Base-by-base conservation (phyloP, 768 basidiomycete genomes). In the Podaxis mareebaensis region DNA sequence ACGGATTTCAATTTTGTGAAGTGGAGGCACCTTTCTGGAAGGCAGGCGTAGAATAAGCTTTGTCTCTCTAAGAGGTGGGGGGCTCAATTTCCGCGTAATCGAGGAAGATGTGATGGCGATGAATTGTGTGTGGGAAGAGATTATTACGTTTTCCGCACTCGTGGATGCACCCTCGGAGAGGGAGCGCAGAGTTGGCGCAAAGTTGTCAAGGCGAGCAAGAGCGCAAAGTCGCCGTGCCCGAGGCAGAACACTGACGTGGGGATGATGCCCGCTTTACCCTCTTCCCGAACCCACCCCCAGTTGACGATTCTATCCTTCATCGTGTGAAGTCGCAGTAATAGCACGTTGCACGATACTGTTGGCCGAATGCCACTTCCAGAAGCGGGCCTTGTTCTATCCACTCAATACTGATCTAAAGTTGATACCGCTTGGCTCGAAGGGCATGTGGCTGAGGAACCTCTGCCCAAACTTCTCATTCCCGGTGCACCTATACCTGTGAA, bases 1-100 rank as follows among this genome's bases (percentile, higher is more conserved):
- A 26, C 61, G 61, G 61, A 38, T 49, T 49, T 63, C 57, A 46
- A 63, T 63, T 51, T 51, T 49, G 53, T 48, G 54, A 55, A 40
- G 44, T 36, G 33, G 33, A 26, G 44, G 12, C 36, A 30, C 44
- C 12, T 24, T 48, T 40, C 46, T 62, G 54, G 53, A 55, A 53
- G 49, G 51, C 8, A 58, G 42, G 42, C 26, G 24, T 42, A 39
- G 33, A 39, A 51, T 36, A 51, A 56, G 44, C 40, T 46, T 22
- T 53, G 38, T 54, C 38, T 53, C 33, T 33, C 1, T 33, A 10
- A 33, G 33, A 33, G 28, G 28, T 24, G 13, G 42, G 42, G 8
- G 44, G 57, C 44, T 44, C 28, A 48, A 58, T 58, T 58, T 58
- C 56, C 56, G 57, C n/a, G 55, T 44, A 28, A n/a, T 30, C 36